Base-by-base conservation (phyloP, 257 asterid genomes). In the Primulina huaijiensis region DNA sequence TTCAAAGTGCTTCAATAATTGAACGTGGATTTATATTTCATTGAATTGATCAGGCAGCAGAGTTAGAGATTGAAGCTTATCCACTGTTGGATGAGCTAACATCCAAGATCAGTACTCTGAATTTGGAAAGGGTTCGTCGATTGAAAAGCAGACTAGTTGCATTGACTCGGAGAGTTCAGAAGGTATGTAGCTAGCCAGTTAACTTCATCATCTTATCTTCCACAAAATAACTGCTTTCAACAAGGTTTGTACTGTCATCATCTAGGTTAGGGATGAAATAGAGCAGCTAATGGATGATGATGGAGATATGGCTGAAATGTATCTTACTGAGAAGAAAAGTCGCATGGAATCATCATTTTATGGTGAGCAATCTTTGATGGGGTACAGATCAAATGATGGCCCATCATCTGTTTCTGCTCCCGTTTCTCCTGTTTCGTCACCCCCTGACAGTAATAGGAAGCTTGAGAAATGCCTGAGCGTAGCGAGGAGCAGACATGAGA, bases 281-380 rank as follows among this genome's bases (percentile, higher is more conserved):
- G 98, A 92, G 83, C 94, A 92, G 78, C 82, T 92, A 75, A 89
- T 92, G 34, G 96, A 92, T 73, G 95, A 92, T 40, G 95, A 92
- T 33, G 91, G 84, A 27, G 98, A 92, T 65, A 89, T 92, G 96
- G 96, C 95, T 11, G 98, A 86, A 83, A 89, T 92, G 98, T 92
- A 89, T 79, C 77, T 92, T 74, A 86, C 90, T 12, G 90, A 88
- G 17, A 89, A 92, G 81, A 82, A 56, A 82, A 81, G 56, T 84
- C 81, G 67, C 83, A 70, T 63, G 93, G 88, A 23, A 71, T 86
- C 95, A 56, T 64, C 92, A 5, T 68, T 67, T 72, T 75, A 88
- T 67, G 72, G 72, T 29, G 90, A 80, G 69, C 84, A 69, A 72
- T 46, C 56, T 46, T 46, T 46, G 20, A 4, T 3, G 19, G 56